A percentile compares a stretch with the other conserved stretches of the same genome.
phyloP scores from a whole-genome alignment of 2,329 filamentous ascomycete species.

The Botrytis paeoniae region DNA sequence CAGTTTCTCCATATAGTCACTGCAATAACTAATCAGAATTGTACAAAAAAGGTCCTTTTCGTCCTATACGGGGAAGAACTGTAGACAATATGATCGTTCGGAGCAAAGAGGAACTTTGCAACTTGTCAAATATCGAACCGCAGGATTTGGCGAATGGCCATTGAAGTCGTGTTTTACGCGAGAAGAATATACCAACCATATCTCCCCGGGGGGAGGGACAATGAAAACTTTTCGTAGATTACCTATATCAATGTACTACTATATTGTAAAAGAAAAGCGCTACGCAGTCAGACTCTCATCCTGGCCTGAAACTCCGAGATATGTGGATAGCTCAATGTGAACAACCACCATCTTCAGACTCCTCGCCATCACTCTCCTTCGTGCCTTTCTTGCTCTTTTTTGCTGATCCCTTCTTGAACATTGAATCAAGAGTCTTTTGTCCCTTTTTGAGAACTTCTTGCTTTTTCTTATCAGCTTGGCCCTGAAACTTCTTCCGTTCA shows the following conservation, averaged over 20 bases:
- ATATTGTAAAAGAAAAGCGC: neutral
- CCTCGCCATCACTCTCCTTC: slow-evolving; percentile 34
- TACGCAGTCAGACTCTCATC: neutral
- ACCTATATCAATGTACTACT: neutral
- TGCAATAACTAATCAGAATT: neutral
- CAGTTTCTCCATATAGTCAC: fast-evolving
- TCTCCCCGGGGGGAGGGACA: neutral
- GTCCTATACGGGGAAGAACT: neutral
- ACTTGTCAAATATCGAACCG: neutral
- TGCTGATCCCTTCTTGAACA: slow-evolving; percentile 39
- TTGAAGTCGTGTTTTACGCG: no score
- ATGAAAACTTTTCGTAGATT: neutral
- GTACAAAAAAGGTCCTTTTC: neutral
- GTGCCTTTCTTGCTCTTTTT: slow-evolving; percentile 42
- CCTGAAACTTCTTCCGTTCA: slow-evolving; percentile 73
- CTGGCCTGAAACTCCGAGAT: neutral
- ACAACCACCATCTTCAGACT: slow-evolving; percentile 33
- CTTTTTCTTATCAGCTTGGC: slow-evolving; percentile 73
- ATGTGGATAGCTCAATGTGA: slow-evolving; percentile 28
- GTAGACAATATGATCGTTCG: neutral
- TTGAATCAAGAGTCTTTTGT: slow-evolving; percentile 42
- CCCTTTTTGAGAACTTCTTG: slow-evolving; percentile 70
- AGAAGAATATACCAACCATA: neutral
- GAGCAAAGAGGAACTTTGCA: neutral
- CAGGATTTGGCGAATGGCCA: neutral